Conservation (phyloP, 495 filamentous ascomycete genomes). For the Podospora bellae-mahoneyi region DNA sequence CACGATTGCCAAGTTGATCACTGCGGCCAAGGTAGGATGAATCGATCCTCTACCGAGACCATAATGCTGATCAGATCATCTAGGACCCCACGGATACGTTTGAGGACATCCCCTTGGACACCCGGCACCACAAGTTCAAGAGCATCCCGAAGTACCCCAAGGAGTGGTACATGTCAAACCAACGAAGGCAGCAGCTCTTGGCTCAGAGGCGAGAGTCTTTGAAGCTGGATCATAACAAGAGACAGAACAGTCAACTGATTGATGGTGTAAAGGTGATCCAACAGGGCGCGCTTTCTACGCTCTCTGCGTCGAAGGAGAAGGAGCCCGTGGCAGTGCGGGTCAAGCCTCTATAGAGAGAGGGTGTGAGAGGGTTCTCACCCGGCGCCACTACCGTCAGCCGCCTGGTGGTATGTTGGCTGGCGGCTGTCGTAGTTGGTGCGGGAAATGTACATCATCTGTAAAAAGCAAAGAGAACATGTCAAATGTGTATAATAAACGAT, state of each 20-base stretch:
- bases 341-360: neutral
- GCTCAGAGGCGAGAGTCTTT: constrained; percentile 51
- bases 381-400: too few species aligned
- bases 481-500: neutral
- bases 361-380: neutral
- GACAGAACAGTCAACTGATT: constrained; percentile 47
- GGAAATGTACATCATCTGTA: neutral
- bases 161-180: constrained; percentile 72
- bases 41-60: neutral
- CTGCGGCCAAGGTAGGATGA: constrained; percentile 62
- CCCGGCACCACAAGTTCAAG: constrained; percentile 78
- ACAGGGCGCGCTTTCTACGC: constrained; percentile 17
- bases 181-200: constrained; percentile 62
- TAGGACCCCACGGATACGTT: constrained; percentile 74
- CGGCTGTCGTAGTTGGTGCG: neutral
- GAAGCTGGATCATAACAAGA: constrained; percentile 46
- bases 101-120: constrained; percentile 84
- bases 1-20: constrained; percentile 66
- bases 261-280: constrained; percentile 55
- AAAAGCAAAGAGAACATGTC: neutral
- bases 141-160: constrained; percentile 68
- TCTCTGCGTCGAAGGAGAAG: neutral
- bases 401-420: neutral
- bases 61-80: constrained; percentile 12
- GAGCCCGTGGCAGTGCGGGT: constrained; percentile 10